These are phyloP conservation scores for Syzygium oleosum DNA, from an alignment of 345 rosid genomes.

Conservation along the genomic window DNA sequence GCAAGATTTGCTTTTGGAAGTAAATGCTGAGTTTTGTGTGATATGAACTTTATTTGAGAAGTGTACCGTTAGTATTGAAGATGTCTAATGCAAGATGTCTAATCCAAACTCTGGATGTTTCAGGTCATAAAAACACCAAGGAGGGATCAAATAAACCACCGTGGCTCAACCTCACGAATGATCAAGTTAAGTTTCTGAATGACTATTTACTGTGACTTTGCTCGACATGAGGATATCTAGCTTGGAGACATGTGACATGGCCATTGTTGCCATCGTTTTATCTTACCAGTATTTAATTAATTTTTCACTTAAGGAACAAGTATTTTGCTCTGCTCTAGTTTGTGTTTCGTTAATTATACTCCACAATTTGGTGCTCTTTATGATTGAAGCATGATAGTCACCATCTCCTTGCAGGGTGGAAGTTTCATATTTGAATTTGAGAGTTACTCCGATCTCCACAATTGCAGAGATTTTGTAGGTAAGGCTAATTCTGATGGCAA, in stretches of 20 bases:
- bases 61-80: not conserved
- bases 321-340: not conserved
- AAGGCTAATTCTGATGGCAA: slow-evolving; percentile 11
- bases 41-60: not conserved
- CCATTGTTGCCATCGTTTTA: not conserved
- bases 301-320: not conserved
- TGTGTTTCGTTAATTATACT: not conserved
- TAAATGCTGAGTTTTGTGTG: not conserved
- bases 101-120: not conserved
- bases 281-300: not conserved
- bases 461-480: slow-evolving; percentile 84
- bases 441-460: slow-evolving; percentile 61
- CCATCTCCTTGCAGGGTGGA: slow-evolving; percentile 38
- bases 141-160: slow-evolving; percentile 82
- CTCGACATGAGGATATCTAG: not conserved
- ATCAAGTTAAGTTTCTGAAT: slow-evolving; percentile 34
- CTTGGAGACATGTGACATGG: not conserved
- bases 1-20: not conserved
- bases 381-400: not conserved
- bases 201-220: not conserved
- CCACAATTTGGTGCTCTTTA: not conserved
- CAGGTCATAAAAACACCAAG: slow-evolving; percentile 71
- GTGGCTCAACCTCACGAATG: slow-evolving; percentile 72
- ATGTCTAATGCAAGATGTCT: not conserved
- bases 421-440: slow-evolving; percentile 84